phyloP scores from a whole-genome alignment of 495 filamentous ascomycete species.

The Penicillium ochrochloron region DNA sequence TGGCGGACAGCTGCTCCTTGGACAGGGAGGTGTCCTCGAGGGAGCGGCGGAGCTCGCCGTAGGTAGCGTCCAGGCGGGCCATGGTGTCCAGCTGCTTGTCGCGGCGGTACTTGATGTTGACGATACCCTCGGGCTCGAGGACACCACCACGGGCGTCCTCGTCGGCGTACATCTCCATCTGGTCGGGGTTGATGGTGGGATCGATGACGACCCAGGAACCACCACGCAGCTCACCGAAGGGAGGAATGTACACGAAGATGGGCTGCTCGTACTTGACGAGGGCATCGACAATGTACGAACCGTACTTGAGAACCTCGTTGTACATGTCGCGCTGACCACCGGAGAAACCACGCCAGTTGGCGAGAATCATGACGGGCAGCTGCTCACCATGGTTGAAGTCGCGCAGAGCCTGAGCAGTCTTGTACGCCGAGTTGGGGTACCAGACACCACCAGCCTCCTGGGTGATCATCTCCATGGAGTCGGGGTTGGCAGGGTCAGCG shows the following conservation, averaged over 20 bases:
- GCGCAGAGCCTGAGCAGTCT: constrained; percentile 96
- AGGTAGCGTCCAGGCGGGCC: constrained; percentile 87
- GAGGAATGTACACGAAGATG: constrained; percentile 97
- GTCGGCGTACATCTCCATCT: constrained; percentile 99
- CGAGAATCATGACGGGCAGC: constrained; percentile 96
- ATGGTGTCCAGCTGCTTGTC: constrained; percentile 98
- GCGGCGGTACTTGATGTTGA: constrained; percentile 96
- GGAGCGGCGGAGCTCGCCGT: constrained; percentile 79
- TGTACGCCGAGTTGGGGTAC: constrained; percentile 99
- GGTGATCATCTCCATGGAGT: constrained; percentile 91
- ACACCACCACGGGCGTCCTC: constrained; percentile 95
- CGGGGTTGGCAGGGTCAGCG: constrained; percentile 97
- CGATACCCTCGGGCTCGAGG: constrained; percentile 96
- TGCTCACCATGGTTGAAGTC: constrained; percentile 99
- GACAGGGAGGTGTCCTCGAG: constrained; percentile 68
- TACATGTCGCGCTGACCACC: constrained; percentile 99
- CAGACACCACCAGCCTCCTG: constrained; percentile 97
- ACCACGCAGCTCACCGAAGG: constrained; percentile 94
- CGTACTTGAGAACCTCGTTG: constrained; percentile 99
- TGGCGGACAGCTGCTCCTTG: constrained; percentile 70
- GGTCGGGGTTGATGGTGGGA: constrained; percentile 92
- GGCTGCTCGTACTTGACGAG: constrained; percentile 98
- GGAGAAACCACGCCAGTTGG: constrained; percentile 99
- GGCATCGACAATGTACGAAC: constrained; percentile 97
- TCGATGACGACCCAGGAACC: constrained; percentile 99